Evolutionary conservation across 2,329 filamentous ascomycete species (phyloP).

Genomic region (Fusarium pseudocircinatum): DNA sequence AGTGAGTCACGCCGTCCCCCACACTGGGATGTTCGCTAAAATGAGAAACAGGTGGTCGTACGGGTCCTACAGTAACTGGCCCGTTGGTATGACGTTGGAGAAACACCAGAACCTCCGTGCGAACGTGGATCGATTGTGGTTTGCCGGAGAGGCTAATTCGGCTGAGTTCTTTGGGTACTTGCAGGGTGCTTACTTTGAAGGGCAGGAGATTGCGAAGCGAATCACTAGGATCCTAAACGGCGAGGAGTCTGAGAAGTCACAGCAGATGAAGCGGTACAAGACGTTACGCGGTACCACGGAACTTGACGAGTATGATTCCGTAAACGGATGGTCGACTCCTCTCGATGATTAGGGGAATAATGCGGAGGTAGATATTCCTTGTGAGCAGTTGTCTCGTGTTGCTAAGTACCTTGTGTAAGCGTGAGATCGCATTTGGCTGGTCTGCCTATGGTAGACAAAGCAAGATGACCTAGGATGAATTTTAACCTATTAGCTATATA

Average conservation of each 20-base stretch:
- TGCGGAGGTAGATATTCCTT: background rate
- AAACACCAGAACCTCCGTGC: constrained; percentile 74
- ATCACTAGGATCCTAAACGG: constrained; percentile 45
- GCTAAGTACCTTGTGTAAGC: too few species aligned
- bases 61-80: constrained; percentile 76
- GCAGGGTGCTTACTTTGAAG: constrained; percentile 70
- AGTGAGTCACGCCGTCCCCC: constrained; percentile 10
- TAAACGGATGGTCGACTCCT: constrained; percentile 7
- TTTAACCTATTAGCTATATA: accelerated
- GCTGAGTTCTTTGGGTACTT: constrained; percentile 64
- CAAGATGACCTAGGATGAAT: background rate
- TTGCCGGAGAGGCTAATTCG: constrained; percentile 71
- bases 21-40: constrained; percentile 57
- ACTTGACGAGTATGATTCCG: too few species aligned
- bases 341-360: background rate
- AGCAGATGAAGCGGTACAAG: constrained; percentile 11
- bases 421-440: background rate
- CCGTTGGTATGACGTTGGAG: constrained; percentile 68
- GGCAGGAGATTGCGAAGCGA: constrained; percentile 53
- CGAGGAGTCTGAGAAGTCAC: background rate
- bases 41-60: constrained; percentile 52
- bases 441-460: accelerated
- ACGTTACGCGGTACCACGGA: too few species aligned
- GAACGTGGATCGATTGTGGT: constrained; percentile 69
- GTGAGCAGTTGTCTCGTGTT: too few species aligned